A percentile compares a stretch with the other conserved stretches of the same genome.
Evolutionary conservation across 768 basidiomycete genomes (phyloP).

Genomic region (Rhizopogon roseolus): DNA sequence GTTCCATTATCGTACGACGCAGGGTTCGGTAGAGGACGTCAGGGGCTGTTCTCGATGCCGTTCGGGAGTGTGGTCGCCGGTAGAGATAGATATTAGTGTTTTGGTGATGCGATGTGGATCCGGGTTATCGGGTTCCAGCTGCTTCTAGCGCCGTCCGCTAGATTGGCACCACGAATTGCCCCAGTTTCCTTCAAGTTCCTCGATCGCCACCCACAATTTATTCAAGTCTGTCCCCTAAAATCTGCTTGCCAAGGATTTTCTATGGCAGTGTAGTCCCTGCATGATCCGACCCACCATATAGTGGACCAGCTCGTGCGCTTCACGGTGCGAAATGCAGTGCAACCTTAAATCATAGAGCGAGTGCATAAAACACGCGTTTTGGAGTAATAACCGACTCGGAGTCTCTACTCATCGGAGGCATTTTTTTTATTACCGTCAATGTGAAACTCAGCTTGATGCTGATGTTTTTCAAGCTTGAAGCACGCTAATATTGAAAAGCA

Average conservation of each 20-base stretch:
- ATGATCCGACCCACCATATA: background rate
- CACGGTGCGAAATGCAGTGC: background rate
- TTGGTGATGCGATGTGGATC: background rate
- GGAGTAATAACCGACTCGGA: no score
- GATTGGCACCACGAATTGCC: background rate
- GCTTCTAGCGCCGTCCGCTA: background rate
- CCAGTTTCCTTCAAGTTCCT: background rate
- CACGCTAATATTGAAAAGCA: no score
- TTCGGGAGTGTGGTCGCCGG: background rate
- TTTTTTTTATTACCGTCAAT: no score
- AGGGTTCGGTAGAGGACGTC: no score
- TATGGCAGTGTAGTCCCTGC: background rate
- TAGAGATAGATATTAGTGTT: background rate
- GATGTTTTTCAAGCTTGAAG: no score
- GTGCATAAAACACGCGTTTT: no score
- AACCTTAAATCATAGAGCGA: background rate
- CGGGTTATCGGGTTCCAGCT: no score
- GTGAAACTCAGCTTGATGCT: no score
- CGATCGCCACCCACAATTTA: background rate
- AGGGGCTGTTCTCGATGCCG: no score
- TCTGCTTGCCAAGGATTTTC: background rate
- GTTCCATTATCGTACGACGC: no score
- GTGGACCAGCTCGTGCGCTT: background rate
- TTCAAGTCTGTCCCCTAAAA: background rate
- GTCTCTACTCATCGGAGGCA: no score